Conservation (phyloP, 2,329 filamentous ascomycete species). For the Talaromyces marneffei region DNA sequence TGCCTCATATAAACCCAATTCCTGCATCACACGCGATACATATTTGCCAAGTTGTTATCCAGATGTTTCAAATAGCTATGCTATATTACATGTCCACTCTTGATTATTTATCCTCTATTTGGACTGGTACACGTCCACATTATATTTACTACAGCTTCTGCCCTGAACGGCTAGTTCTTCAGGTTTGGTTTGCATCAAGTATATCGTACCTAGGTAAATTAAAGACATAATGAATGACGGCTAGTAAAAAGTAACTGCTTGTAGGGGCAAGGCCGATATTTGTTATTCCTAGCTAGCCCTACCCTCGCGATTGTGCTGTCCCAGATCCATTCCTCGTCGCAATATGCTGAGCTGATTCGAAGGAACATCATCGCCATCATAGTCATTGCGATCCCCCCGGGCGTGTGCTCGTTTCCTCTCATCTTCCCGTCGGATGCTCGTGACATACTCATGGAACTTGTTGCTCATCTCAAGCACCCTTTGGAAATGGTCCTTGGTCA, state of each 20-base stretch:
- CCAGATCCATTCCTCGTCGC: neutral
- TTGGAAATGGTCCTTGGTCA: neutral
- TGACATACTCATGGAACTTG: constrained; percentile 5
- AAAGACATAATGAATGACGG: neutral
- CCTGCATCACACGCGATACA: too few relatives aligned
- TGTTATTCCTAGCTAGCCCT: neutral
- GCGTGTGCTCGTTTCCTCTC: neutral
- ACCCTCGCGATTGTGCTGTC: neutral
- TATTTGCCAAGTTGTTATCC: too few relatives aligned
- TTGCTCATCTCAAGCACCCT: constrained; percentile 1
- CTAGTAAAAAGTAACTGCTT: neutral
- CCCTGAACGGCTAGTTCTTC: neutral
- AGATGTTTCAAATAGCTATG: too few relatives aligned
- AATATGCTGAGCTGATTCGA: neutral
- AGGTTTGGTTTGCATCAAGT: neutral
- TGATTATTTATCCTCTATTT: too few relatives aligned
- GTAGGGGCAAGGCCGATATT: neutral
- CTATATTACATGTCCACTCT: too few relatives aligned
- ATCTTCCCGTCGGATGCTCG: neutral
- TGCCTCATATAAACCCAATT: too few relatives aligned
- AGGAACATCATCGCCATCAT: neutral
- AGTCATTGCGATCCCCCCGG: neutral
- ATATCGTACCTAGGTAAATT: neutral
- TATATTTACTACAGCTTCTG: too few relatives aligned
- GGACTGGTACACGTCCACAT: too few relatives aligned